Base-by-base conservation (phyloP, 352 stramenopile genomes). In the Phytophthora pistaciae region DNA sequence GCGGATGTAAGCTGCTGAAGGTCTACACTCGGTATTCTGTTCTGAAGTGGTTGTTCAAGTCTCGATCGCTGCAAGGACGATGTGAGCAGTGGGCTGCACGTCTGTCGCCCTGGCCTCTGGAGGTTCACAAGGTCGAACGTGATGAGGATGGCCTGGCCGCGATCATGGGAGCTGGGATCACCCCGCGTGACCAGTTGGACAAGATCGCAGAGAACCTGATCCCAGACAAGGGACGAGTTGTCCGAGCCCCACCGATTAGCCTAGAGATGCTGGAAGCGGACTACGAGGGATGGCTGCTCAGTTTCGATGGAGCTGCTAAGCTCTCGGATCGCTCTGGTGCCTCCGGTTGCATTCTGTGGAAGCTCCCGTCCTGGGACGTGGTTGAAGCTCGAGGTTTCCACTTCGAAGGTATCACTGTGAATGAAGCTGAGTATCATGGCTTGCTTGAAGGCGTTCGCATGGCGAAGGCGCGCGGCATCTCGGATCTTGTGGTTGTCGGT, bases 21-120 rank as follows among this genome's bases (percentile, higher is more conserved):
- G 42, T 69, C 10, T 63, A 69, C 14, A 69, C 53, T 0, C 20
- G 62, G 7, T 58, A 69, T 27, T 58, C 62, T 2, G 54, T 63
- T 0, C n/a, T 63, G 25, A n/a, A 21, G 0, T 69, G 54, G 53
- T 3, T 69, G 0, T 69, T 69, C 44, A 50, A 13, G n/a, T 58
- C 54, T 31, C 20, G 20, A 2, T 58, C 54, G 7, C 8, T 69
- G 2, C 44, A 69, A 6, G 31, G 62, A 23, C 53, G 50, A 1
- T 63, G 62, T 36, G n/a, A 58, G 29, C 53, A 63, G 18, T 63
- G 62, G 53, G 40, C 48, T 3, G 16, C 23, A 5, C 13, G 53
- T 1, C 7, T 67, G 1, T 5, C 60, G 0, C 60, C 36, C 14
- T 63, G 27, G 25, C 23, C 16, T 7, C 3, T 68, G 1, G 40